Percentiles rank a stretch among this genome's conserved stretches.
These are phyloP conservation scores for Raffaelea deltoideospora DNA, from an alignment of 2,329 filamentous ascomycete genomes.

Conservation along the genomic window DNA sequence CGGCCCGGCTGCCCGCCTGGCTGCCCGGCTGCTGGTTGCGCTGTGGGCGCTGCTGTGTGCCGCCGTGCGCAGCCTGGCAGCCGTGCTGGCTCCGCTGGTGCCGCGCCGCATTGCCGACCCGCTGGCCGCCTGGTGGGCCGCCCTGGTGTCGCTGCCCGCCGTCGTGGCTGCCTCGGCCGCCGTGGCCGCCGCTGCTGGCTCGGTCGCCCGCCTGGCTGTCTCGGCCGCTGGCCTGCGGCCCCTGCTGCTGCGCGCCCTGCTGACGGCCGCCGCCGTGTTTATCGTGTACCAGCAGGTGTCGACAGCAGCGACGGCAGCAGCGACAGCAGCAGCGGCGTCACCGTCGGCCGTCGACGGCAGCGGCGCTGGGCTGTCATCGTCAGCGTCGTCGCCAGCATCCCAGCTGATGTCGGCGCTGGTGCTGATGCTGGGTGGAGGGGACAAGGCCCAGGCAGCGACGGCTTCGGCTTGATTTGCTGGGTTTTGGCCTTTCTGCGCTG, in stretches of 20 bases:
- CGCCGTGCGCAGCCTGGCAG: constrained; percentile 2
- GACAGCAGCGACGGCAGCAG: too few relatives aligned
- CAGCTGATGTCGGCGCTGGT: too few relatives aligned
- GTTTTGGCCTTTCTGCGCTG: too few relatives aligned
- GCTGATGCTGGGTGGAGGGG: too few relatives aligned
- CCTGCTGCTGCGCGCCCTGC: constrained; percentile 6
- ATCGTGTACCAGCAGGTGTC: too few relatives aligned
- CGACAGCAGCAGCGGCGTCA: background rate
- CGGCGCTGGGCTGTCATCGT: too few relatives aligned
- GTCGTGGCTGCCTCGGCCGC: constrained; percentile 2
- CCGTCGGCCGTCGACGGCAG: too few relatives aligned
- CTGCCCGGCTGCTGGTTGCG: constrained; percentile 4
- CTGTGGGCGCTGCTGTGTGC: constrained; percentile 5
- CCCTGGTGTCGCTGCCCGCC: constrained; percentile 3
- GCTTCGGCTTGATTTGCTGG: too few relatives aligned
- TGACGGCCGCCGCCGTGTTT: constrained; percentile 1
- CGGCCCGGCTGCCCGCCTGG: constrained; percentile 1
- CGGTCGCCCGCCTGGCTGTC: constrained; percentile 3
- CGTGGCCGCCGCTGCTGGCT: background rate
- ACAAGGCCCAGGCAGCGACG: too few relatives aligned
- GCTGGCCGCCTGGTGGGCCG: constrained; percentile 1
- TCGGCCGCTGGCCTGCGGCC: constrained; percentile 4
- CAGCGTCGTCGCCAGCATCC: too few relatives aligned
- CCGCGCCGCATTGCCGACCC: constrained; percentile 7
- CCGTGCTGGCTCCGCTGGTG: constrained; percentile 3